These are phyloP conservation scores for Hypoxylon trugodes DNA, from an alignment of 495 filamentous ascomycete genomes.

Conservation along the genomic window DNA sequence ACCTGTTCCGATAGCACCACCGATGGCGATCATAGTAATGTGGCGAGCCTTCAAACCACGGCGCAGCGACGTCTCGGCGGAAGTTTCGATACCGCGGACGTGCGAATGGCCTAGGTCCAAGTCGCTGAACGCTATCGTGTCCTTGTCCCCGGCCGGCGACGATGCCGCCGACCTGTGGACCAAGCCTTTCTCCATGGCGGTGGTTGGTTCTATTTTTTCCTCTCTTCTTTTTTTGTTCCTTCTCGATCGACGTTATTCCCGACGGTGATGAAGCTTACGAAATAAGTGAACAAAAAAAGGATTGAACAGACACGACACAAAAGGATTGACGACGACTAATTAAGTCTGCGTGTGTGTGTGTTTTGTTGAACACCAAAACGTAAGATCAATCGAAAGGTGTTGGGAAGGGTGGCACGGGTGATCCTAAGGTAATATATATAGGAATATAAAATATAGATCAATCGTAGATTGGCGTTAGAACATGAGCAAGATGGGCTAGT, in stretches of 20 bases:
- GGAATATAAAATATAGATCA: too few relatives aligned
- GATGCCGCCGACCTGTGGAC: slow-evolving; percentile 36
- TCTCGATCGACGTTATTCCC: slow-evolving; percentile 1
- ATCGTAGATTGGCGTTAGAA: too few relatives aligned
- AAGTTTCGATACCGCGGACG: slow-evolving; percentile 48
- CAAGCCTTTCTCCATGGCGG: slow-evolving; percentile 25
- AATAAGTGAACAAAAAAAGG: slow-evolving; percentile 15
- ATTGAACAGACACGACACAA: slow-evolving; percentile 1
- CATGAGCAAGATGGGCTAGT: too few relatives aligned
- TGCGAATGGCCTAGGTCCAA: slow-evolving; percentile 25
- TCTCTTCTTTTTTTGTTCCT: not conserved
- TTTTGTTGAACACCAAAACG: slow-evolving; percentile 28
- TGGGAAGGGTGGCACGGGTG: slow-evolving; percentile 6
- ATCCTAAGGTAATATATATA: slow-evolving; percentile 36
- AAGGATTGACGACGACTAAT: not conserved
- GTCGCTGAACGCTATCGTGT: slow-evolving; percentile 24
- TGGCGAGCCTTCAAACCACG: slow-evolving; percentile 71
- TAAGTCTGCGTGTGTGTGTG: not conserved
- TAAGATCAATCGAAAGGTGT: not conserved
- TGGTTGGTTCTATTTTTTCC: slow-evolving; percentile 8
- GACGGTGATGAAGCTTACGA: not conserved
- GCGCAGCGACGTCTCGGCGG: slow-evolving; percentile 57
- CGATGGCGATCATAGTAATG: slow-evolving; percentile 85
- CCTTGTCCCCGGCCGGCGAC: slow-evolving; percentile 33
- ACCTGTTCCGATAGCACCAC: slow-evolving; percentile 82